Percentiles rank a stretch among this genome's conserved stretches.
phyloP scores from a whole-genome alignment of 2,329 filamentous ascomycete species.

The Conoideocrella luteorostrata region DNA sequence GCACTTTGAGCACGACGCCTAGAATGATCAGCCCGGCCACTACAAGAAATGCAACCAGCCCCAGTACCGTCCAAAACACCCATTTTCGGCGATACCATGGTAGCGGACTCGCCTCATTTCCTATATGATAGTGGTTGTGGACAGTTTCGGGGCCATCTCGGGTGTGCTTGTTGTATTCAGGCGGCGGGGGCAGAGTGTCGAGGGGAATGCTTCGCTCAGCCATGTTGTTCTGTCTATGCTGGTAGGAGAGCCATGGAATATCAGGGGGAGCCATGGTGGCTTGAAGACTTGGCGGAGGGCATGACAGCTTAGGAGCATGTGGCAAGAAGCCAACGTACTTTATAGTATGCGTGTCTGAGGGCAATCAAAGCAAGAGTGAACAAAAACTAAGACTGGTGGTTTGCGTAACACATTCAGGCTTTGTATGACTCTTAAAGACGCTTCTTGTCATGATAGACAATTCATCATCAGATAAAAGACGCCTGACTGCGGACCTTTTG shows the following conservation, averaged over 20 bases:
- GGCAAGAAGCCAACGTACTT: not conserved
- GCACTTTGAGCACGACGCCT: conserved; percentile 13
- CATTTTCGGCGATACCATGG: conserved; percentile 14
- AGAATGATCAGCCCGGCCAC: conserved; percentile 7
- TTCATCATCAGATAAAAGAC: too few relatives aligned
- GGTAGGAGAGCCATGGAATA: conserved; percentile 1
- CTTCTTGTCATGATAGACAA: too few relatives aligned
- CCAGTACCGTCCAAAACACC: conserved; percentile 8
- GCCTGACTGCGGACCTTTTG: too few relatives aligned
- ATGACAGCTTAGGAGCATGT: not conserved
- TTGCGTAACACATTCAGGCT: conserved; percentile 6
- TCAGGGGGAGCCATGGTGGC: conserved; percentile 1
- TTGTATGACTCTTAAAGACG: too few relatives aligned
- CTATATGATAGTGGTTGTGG: conserved; percentile 15
- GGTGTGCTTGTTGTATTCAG: conserved; percentile 1
- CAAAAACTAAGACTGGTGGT: not conserved
- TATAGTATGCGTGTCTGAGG: conserved; percentile 1
- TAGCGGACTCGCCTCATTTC: not conserved
- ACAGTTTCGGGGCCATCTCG: conserved; percentile 3
- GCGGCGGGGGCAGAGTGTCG: not conserved
- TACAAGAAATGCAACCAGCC: conserved; percentile 6
- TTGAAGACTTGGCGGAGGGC: too few relatives aligned
- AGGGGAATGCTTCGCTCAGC: not conserved
- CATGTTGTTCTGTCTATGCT: not conserved
- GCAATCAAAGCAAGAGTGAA: conserved; percentile 3